Percentiles rank a stretch among this genome's conserved stretches.
These are phyloP conservation scores for Eimeria zaria DNA, from an alignment of 169 alveolate genomes.

Conservation along the genomic window DNA sequence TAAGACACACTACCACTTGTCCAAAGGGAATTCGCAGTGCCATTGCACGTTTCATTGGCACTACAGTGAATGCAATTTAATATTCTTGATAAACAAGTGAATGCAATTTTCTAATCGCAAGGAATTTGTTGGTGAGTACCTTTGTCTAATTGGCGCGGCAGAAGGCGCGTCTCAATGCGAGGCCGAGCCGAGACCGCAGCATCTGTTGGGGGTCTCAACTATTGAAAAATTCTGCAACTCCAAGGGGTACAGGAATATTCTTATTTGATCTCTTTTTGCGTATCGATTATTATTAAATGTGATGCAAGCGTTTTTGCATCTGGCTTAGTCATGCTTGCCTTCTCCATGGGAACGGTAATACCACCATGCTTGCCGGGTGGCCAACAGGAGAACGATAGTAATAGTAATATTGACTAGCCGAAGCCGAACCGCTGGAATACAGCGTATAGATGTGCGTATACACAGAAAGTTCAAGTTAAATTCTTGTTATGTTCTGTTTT, in stretches of 20 bases:
- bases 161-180: constrained; percentile 30
- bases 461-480: background rate
- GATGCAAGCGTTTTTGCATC: background rate
- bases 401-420: background rate
- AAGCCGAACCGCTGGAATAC: background rate
- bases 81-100: background rate
- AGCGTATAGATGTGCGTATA: background rate
- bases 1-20: background rate
- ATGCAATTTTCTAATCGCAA: no score
- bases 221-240: background rate
- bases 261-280: background rate
- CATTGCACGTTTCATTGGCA: background rate
- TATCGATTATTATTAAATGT: background rate
- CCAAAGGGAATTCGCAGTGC: background rate
- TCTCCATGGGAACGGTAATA: background rate
- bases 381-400: background rate
- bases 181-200: background rate
- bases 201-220: background rate
- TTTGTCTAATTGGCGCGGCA: background rate
- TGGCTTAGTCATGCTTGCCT: background rate
- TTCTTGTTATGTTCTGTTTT: background rate
- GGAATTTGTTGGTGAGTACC: background rate
- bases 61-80: background rate
- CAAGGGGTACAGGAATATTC: no score
- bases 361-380: background rate